Conservation (phyloP, 163 green algal genomes). For the Chlorella variabilis region DNA sequence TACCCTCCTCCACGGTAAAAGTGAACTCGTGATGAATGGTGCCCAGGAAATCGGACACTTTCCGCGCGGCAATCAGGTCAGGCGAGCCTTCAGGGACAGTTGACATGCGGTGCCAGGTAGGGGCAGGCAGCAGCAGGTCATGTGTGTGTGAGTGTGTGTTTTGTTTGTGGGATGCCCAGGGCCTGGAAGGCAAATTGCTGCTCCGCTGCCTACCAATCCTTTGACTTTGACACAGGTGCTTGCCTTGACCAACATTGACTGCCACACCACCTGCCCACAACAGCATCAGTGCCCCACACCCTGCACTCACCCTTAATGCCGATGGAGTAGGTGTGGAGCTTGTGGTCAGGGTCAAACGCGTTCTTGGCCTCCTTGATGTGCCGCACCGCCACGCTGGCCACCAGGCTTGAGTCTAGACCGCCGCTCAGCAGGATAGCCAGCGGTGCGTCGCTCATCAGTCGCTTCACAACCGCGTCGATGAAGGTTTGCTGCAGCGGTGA, state of each 20-base stretch:
- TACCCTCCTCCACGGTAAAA: conserved; percentile 97
- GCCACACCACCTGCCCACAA: no score
- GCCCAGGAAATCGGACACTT: conserved; percentile 92
- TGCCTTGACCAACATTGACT: no score
- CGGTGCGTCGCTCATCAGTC: conserved; percentile 90
- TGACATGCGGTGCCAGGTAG: background rate
- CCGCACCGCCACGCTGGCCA: conserved; percentile 88
- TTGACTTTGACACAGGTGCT: no score
- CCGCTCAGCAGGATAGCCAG: conserved; percentile 94
- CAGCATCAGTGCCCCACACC: no score
- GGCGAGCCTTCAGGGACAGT: conserved; percentile 72
- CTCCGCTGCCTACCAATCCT: no score
- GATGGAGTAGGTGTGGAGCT: conserved; percentile 96
- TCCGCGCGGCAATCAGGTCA: conserved; percentile 86
- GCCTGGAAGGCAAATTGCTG: no score
- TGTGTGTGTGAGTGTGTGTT: no score
- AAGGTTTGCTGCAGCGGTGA: conserved; percentile 56
- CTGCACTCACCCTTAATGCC: conserved; percentile 66
- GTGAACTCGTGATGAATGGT: conserved; percentile 98
- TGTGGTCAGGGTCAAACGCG: conserved; percentile 62
- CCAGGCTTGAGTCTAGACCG: conserved; percentile 97
- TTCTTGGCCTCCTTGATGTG: conserved; percentile 73
- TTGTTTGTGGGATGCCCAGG: no score
- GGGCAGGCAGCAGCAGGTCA: background rate
- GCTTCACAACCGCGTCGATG: conserved; percentile 80